These are phyloP conservation scores for Pseudopediastrum boryanum DNA, from an alignment of 139 green algal genomes.

Conservation along the genomic window DNA sequence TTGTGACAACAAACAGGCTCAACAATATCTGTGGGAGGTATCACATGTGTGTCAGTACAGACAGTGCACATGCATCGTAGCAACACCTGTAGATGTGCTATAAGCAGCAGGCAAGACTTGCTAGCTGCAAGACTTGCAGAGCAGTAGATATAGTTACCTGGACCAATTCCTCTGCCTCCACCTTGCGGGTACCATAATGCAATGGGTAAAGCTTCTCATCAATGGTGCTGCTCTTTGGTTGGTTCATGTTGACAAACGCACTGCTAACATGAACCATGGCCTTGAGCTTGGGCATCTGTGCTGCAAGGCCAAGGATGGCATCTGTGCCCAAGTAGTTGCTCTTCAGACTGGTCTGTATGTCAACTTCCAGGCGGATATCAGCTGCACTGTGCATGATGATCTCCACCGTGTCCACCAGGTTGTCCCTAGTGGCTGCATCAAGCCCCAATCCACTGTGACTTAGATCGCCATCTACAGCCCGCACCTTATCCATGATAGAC, in stretches of 20 bases:
- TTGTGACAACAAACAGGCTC: too few relatives aligned
- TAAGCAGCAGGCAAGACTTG: too few relatives aligned
- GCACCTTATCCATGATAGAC: constrained; percentile 3
- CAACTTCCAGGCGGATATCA: constrained; percentile 55
- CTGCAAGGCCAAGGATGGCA: constrained; percentile 20
- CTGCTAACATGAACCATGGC: constrained; percentile 52
- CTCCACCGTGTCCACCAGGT: neutral
- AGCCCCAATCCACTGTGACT: constrained; percentile 12
- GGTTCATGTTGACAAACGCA: constrained; percentile 50
- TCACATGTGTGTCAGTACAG: too few relatives aligned
- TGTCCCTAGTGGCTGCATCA: neutral
- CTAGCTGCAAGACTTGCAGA: neutral
- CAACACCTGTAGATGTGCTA: too few relatives aligned
- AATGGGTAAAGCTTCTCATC: constrained; percentile 48
- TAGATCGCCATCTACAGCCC: constrained; percentile 21
- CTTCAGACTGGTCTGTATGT: constrained; percentile 49
- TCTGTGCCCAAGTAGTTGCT: constrained; percentile 49
- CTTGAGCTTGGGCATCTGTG: constrained; percentile 7
- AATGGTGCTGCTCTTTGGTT: constrained; percentile 35
- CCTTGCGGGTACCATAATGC: neutral
- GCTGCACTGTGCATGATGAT: constrained; percentile 38
- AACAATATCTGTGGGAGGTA: too few relatives aligned
- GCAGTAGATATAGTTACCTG: neutral
- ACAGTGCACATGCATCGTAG: too few relatives aligned
- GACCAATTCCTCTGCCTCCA: neutral